Base-by-base conservation (phyloP, 768 basidiomycete species). In the Mycena filopes region DNA sequence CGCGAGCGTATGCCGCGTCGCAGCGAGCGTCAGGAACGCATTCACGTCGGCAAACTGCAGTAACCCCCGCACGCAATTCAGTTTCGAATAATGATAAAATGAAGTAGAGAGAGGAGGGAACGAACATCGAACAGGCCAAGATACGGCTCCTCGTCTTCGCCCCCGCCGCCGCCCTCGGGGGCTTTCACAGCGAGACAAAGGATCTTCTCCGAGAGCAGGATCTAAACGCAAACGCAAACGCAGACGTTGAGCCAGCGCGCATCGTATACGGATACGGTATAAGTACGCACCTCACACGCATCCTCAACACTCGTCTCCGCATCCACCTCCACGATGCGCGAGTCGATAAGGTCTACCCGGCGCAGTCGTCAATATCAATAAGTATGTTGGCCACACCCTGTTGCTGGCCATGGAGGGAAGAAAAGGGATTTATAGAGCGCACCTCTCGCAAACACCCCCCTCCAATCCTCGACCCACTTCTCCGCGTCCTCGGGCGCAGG, bases 1-100 rank as follows among this genome's bases (percentile, higher is more conserved):
- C 25, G 80, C 76, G 42, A 91, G 81, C 4, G 89, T 90, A 72
- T 94, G 92, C 47, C 89, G 80, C 4, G 91, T 94, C 9, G 93
- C 92, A 12, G 93, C 93, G 48, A 95, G 80, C 4, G 91, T 92
- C 63, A 95, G 77, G 72, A 94, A 95, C n/a, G 93, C 91, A 73
- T 95, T 95, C 13, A 94, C 90, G 73, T 95, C 93, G 20, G 93
- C 89, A 70, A 87, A 94, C 93, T 95, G n/a, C n/a, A n/a, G n/a
- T n/a, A n/a, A n/a, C n/a, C n/a, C n/a, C n/a, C n/a, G n/a, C n/a
- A n/a, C n/a, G n/a, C n/a, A 53, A 38, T 25, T 16, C 31, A 50
- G 25, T 38, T 47, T 31, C 38, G 48, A 9, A 65, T 51, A 15
- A 36, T 33, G 33, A 36, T 11, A 36, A 11, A 36, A 36, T 62